Conservation (phyloP, 2,329 filamentous ascomycete species). For the Plectosphaerella plurivora region DNA sequence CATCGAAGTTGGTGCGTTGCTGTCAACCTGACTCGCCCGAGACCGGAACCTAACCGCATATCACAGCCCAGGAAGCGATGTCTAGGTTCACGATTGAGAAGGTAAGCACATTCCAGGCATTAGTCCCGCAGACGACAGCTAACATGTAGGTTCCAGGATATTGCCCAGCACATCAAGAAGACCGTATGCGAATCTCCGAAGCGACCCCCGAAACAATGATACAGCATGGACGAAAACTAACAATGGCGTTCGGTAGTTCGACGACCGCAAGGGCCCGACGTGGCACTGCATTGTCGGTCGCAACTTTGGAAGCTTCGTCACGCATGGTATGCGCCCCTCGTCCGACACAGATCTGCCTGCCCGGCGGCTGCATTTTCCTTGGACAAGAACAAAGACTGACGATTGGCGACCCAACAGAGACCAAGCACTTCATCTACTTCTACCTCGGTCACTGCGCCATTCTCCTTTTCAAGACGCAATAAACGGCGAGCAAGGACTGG, state of each 20-base stretch:
- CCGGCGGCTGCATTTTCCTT: neutral
- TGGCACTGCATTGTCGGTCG: slow-evolving; percentile 99
- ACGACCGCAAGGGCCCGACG: slow-evolving; percentile 92
- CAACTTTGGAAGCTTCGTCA: slow-evolving; percentile 99
- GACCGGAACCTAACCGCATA: neutral
- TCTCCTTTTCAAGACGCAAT: slow-evolving; percentile 98
- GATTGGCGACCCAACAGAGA: slow-evolving; percentile 56
- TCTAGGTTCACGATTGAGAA: slow-evolving; percentile 59
- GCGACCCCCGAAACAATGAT: neutral
- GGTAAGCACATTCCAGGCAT: slow-evolving; percentile 26
- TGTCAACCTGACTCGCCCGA: neutral
- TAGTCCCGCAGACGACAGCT: neutral
- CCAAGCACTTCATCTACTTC: slow-evolving; percentile 99
- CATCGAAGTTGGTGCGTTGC: slow-evolving; percentile 83
- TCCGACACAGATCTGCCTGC: neutral
- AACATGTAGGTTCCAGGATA: slow-evolving; percentile 58
- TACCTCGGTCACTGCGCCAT: slow-evolving; percentile 98
- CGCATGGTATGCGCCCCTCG: slow-evolving; percentile 65
- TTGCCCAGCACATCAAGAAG: slow-evolving; percentile 93
- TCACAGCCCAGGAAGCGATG: slow-evolving; percentile 59
- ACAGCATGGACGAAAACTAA: neutral
- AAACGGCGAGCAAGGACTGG: slow-evolving; percentile 20
- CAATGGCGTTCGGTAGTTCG: slow-evolving; percentile 61
- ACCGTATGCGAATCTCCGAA: slow-evolving; percentile 52
- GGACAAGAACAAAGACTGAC: neutral